Evolutionary conservation across 305 asterid genomes (phyloP), one percentile per base, ranked within the genome.

Genomic region (Plantago lanceolata): DNA sequence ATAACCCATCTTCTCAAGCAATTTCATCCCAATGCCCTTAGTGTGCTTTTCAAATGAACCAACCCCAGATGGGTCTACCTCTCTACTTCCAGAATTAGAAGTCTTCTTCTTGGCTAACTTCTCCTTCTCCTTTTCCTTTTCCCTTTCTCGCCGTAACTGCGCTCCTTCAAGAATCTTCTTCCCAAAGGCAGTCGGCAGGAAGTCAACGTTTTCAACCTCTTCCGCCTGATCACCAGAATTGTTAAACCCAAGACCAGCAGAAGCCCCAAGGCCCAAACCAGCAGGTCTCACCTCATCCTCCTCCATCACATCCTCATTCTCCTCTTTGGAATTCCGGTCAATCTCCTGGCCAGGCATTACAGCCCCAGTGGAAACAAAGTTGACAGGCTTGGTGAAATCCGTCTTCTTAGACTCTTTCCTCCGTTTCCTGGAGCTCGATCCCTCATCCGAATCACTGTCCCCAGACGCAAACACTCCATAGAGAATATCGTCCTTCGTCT

Each of bases 1-100:
- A 66, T 89, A 89, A 19, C 98, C 97, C 98, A 93, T 93, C 83
- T 81, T 87, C 79, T 77, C 94, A 49, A 92, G 84, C 80, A 92
- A 71, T 74, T 76, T 87, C 87, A 62, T 3, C 66, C 97, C 96
- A 65, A 87, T 82, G 21, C 97, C 96, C 65, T 80, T 85, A 5
- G 95, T 85, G 63, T 85, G 82, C 81, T 80, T 81, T 74, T 89
- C 96, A 59, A 89, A 89, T 6, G 67, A 40, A 71, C 97, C 95
- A 24, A 87, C 88, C 49, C 81, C 82, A 57, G 72, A 79, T 0
- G 81, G 72, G 55, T 77, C 81, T 4, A 50, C 28, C 47, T 80
- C 95, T 63, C 70, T 81, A 67, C 71, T 79, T 28, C 63, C 77
- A 45, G 76, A 51, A 57, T 77, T 80, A 28, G 83, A 73, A 19